phyloP scores from a whole-genome alignment of 192 early-diverging fungal genomes.

The Linderina pennispora region DNA sequence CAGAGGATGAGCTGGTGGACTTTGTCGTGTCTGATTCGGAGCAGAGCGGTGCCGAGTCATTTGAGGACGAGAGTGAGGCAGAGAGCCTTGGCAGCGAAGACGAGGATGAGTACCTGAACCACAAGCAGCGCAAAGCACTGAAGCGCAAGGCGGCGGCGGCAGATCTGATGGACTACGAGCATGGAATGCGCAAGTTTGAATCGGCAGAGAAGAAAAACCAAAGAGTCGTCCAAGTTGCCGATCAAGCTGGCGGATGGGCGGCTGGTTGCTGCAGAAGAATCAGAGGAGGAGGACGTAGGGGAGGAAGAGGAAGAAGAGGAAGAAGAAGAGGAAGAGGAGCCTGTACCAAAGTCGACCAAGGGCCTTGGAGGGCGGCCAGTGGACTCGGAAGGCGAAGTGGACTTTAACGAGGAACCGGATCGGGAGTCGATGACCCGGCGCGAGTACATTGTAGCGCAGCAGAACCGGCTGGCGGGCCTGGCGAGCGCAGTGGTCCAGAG shows the following conservation, averaged over 20 bases:
- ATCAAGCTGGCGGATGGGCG: constrained; percentile 52
- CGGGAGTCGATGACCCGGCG: constrained; percentile 49
- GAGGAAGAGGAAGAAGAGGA: constrained; percentile 31
- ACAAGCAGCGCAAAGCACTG: constrained; percentile 42
- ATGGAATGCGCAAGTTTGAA: constrained; percentile 19
- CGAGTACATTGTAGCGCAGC: constrained; percentile 53
- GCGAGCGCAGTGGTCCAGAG: constrained; percentile 75
- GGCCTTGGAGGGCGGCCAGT: too few relatives aligned
- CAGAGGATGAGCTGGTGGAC: constrained; percentile 5
- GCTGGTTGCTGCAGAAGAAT: constrained; percentile 44
- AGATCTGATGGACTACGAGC: constrained; percentile 34
- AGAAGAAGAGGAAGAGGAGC: constrained; percentile 1
- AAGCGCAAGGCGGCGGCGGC: constrained; percentile 5
- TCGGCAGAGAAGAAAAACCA: constrained; percentile 28
- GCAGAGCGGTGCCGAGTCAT: too few relatives aligned
- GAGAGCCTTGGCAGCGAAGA: neutral
- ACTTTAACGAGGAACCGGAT: constrained; percentile 24
- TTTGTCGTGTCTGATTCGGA: constrained; percentile 7
- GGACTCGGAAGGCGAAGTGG: too few relatives aligned
- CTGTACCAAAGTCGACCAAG: neutral
- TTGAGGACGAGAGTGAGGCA: too few relatives aligned
- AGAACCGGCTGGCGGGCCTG: constrained; percentile 75
- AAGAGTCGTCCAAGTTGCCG: constrained; percentile 46
- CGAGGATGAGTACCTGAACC: constrained; percentile 13
- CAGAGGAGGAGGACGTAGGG: constrained; percentile 40